These are phyloP conservation scores for Akanthomyces dipterigenus DNA, from an alignment of 2,329 filamentous ascomycete species.

Conservation along the genomic window DNA sequence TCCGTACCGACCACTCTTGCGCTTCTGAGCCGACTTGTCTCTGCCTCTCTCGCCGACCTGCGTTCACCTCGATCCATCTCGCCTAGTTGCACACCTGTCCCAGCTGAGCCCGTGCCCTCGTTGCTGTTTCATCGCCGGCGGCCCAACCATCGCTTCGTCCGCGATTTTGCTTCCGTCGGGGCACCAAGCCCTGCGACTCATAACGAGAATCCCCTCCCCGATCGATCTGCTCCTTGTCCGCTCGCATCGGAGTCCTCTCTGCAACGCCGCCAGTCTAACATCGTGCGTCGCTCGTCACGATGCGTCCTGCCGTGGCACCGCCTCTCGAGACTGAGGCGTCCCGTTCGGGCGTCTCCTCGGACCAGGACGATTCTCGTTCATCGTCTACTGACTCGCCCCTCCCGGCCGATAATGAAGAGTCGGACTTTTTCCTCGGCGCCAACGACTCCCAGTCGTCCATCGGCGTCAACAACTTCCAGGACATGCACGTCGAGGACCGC, in stretches of 20 bases:
- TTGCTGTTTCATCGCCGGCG: slow-evolving; percentile 3
- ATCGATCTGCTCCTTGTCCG: background rate
- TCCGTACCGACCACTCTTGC: background rate
- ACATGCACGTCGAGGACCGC: slow-evolving; percentile 62
- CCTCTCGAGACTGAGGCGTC: slow-evolving; percentile 16
- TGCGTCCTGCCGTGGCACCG: slow-evolving; percentile 16
- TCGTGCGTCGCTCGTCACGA: background rate
- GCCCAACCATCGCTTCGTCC: background rate
- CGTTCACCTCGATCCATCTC: background rate
- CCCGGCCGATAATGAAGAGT: slow-evolving; percentile 79
- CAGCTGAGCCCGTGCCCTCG: background rate
- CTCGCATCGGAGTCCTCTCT: background rate
- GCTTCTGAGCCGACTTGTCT: background rate
- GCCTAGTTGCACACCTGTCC: background rate
- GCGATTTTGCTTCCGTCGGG: background rate
- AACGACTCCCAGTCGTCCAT: slow-evolving; percentile 94
- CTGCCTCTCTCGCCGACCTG: background rate
- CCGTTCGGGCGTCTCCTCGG: slow-evolving; percentile 24
- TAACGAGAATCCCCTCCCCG: background rate
- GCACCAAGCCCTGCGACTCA: background rate
- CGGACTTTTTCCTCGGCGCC: slow-evolving; percentile 80
- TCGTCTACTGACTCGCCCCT: slow-evolving; percentile 70
- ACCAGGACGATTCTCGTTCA: slow-evolving; percentile 48
- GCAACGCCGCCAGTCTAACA: background rate
- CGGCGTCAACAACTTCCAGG: slow-evolving; percentile 69